phyloP scores from a whole-genome alignment of 2,329 filamentous ascomycete species.

The Dothideomycetes sp. region DNA sequence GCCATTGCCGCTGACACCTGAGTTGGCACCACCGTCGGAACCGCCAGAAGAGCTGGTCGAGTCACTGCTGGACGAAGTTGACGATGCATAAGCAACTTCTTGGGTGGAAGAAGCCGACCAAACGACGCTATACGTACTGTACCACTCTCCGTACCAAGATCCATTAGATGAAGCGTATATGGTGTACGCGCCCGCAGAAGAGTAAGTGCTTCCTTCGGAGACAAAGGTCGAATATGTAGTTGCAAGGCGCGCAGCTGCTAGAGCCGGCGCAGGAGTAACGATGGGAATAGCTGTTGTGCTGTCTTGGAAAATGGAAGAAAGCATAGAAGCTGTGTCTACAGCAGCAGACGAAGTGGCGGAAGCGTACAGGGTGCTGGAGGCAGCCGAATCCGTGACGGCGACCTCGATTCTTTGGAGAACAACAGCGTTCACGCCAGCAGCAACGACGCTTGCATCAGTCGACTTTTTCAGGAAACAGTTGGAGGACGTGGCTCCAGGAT shows the following conservation, averaged over 20 bases:
- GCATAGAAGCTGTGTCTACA: conserved; percentile 17
- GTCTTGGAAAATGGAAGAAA: conserved; percentile 21
- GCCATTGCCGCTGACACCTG: background rate
- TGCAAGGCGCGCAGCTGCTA: conserved; percentile 17
- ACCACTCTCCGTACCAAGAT: conserved; percentile 25
- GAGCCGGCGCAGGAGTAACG: conserved; percentile 21
- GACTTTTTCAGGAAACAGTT: conserved; percentile 27
- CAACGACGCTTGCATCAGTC: conserved; percentile 20
- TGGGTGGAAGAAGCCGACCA: conserved; percentile 23
- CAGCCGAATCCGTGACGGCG: conserved; percentile 18
- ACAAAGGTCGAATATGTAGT: conserved; percentile 23
- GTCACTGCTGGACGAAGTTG: conserved; percentile 17
- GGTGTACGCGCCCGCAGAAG: conserved; percentile 22
- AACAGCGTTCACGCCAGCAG: conserved; percentile 22
- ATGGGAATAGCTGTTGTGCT: conserved; percentile 23
- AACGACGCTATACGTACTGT: conserved; percentile 20
- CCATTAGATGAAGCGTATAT: conserved; percentile 20
- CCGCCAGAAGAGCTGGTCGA: conserved; percentile 14
- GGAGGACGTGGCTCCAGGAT: conserved; percentile 17
- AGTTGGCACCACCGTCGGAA: conserved; percentile 1
- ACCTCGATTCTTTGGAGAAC: conserved; percentile 23
- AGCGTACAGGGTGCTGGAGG: conserved; percentile 22
- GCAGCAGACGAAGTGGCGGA: conserved; percentile 15
- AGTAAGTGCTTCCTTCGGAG: conserved; percentile 24
- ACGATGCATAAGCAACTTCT: conserved; percentile 19